Evolutionary conservation across 441 rosid species (phyloP), one percentile per base, ranked within the genome.

Genomic region (Arabidopsis lyrata): DNA sequence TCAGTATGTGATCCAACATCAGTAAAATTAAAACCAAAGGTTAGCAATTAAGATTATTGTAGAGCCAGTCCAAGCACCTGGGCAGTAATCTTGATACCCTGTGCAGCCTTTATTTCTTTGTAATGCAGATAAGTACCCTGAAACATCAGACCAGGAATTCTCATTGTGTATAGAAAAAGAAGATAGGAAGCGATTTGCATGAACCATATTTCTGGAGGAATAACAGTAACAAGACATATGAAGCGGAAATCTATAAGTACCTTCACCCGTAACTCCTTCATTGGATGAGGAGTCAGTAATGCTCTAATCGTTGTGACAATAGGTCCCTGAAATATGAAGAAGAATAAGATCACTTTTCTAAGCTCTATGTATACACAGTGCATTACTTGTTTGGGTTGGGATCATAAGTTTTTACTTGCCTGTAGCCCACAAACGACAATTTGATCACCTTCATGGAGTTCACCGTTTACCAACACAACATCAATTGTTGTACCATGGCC

Each of bases 221-320:
- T 54, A 68, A 45, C 60, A 47, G 48, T 9, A 41, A 73, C 42
- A 64, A 61, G 63, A 45, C 47, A 42, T 2, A 72, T 49, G 52
- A 39, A 41, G 59, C 47, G 49, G 22, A 66, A 39, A 82, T 57
- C 27, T 20, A 10, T 54, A 74, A 27, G 63, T 77, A 90, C 98
- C 95, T 95, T 95, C 67, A 95, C 95, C 34, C 98, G 87, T 53
- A 91, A 84, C 88, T 95, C 99, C 79, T 91, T 91, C 99, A 95
- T 93, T 20, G 98, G 98, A 82, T 95, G 99, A 7, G 99, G 98
- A 16, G 97, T 95, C 81, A 93, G 78, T 72, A 93, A 58, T 66
- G 97, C 93, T 82, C 99, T 86, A 78, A 95, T 89, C 2, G 75
- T 75, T 60, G 99, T 93, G 35, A 87, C 92, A 71, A 93, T 93